Conservation (phyloP, 306 rosid genomes). For the Quercus aquifolioides region DNA sequence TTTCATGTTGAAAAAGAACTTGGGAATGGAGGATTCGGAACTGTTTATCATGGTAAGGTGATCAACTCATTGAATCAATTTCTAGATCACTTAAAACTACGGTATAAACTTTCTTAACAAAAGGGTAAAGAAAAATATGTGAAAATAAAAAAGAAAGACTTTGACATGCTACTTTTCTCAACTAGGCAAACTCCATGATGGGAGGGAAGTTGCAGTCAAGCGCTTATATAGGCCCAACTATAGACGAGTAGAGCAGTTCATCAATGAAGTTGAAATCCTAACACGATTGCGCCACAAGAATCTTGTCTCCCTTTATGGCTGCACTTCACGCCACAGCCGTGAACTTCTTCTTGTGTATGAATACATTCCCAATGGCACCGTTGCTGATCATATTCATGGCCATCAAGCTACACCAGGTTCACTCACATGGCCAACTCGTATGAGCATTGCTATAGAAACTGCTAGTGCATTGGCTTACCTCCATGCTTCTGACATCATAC, state of each 20-base stretch:
- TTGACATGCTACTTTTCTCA: background rate
- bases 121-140: background rate
- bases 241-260: slow-evolving; percentile 52
- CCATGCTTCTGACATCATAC: slow-evolving; percentile 71
- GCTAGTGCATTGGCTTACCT: slow-evolving; percentile 65
- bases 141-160: background rate
- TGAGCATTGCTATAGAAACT: slow-evolving; percentile 68
- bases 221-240: slow-evolving; percentile 53
- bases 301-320: slow-evolving; percentile 72
- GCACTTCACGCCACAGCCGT: slow-evolving; percentile 56
- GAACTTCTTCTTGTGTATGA: slow-evolving; percentile 76
- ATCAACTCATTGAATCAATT: background rate
- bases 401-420: slow-evolving; percentile 30
- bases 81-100: background rate
- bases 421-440: slow-evolving; percentile 52
- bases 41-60: slow-evolving; percentile 33
- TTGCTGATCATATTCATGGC: slow-evolving; percentile 77
- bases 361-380: slow-evolving; percentile 67
- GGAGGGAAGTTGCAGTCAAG: slow-evolving; percentile 82
- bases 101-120: background rate
- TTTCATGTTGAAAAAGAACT: slow-evolving; percentile 34
- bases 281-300: slow-evolving; percentile 55
- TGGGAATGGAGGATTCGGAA: slow-evolving; percentile 54
- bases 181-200: slow-evolving; percentile 66
- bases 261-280: slow-evolving; percentile 60